These are phyloP conservation scores for Dioscorea cayenensis DNA, from an alignment of 116 monocot species.

Conservation along the genomic window DNA sequence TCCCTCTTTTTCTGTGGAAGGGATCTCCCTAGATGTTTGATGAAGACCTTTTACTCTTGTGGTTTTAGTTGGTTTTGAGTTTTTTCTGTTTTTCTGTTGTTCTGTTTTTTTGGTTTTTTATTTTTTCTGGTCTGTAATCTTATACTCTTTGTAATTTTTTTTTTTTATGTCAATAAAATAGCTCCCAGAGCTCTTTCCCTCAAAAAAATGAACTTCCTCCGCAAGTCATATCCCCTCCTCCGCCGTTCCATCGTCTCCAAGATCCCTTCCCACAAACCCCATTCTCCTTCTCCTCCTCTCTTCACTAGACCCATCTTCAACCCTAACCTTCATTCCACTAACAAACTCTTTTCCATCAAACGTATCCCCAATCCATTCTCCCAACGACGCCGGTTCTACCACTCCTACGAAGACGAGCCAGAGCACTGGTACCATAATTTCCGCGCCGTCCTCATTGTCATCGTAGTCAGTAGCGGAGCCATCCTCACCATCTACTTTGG, in stretches of 20 bases:
- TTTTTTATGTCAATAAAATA: too few species aligned
- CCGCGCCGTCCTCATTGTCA: constrained; percentile 25
- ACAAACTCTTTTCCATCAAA: too few species aligned
- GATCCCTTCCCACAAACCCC: background rate
- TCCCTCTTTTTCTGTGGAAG: too few species aligned
- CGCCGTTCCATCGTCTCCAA: background rate
- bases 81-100: too few species aligned
- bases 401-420: constrained; percentile 14
- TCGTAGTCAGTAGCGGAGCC: constrained; percentile 27
- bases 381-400: constrained; percentile 17
- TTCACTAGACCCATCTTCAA: background rate
- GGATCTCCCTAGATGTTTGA: too few species aligned
- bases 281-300: constrained; percentile 1
- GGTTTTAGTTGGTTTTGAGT: too few species aligned
- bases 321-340: background rate
- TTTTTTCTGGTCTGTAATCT: too few species aligned
- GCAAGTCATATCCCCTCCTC: background rate
- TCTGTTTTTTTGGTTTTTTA: too few species aligned
- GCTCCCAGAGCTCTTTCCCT: too few species aligned
- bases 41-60: too few species aligned
- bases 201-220: constrained; percentile 1
- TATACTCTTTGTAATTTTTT: too few species aligned
- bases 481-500: constrained; percentile 48
- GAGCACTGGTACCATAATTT: constrained; percentile 54
- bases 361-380: background rate